phyloP scores from a whole-genome alignment of 83 land plant species.

The Isoetes engelmannii region DNA sequence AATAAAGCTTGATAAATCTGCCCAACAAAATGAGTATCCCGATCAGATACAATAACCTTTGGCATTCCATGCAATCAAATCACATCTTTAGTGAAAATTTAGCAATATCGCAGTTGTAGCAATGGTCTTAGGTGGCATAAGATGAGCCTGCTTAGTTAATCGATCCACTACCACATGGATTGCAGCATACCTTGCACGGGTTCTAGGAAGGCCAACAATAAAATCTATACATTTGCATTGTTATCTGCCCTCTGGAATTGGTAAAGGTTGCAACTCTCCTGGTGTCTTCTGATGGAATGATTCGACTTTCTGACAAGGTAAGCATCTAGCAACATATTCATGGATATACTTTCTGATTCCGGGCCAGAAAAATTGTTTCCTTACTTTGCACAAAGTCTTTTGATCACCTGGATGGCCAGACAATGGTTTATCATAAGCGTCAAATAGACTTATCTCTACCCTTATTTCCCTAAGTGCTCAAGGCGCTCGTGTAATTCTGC shows the following conservation, averaged over 20 bases:
- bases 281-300: not conserved
- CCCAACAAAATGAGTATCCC: no score
- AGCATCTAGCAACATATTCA: not conserved
- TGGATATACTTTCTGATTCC: not conserved
- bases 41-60: no score
- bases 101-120: no score
- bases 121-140: constrained; percentile 2
- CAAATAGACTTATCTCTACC: not conserved
- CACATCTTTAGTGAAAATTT: no score
- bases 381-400: not conserved
- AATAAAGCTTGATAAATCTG: no score
- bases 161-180: constrained; percentile 5
- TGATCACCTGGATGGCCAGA: not conserved
- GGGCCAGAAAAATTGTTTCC: not conserved
- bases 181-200: constrained; percentile 2
- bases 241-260: constrained; percentile 3
- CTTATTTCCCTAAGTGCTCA: not conserved
- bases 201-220: constrained; percentile 7
- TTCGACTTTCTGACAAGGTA: constrained; percentile 8
- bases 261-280: constrained; percentile 15
- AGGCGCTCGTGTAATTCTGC: not conserved
- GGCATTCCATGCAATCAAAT: no score
- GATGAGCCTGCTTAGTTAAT: constrained; percentile 11
- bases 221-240: constrained; percentile 5
- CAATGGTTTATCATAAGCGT: not conserved